Evolutionary conservation across 805 yeast genomes (phyloP).

Genomic region (Yamadazyma paraphyllophila): DNA sequence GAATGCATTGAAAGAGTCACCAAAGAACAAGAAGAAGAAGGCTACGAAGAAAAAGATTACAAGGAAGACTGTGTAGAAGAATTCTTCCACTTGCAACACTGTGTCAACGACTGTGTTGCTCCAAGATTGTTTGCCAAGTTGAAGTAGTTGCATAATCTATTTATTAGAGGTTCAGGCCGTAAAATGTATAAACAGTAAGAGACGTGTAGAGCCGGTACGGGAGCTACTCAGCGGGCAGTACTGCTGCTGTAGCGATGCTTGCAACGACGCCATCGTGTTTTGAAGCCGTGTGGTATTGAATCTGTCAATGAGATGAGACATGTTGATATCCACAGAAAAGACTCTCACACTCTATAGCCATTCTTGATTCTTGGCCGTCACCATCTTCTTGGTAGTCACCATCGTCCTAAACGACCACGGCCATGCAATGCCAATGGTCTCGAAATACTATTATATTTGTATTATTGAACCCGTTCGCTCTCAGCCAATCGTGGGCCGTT

Average conservation of each 20-base stretch:
- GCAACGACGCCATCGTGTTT: too few relatives aligned
- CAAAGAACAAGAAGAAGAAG: constrained; percentile 79
- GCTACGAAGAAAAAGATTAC: constrained; percentile 71
- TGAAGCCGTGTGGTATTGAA: too few relatives aligned
- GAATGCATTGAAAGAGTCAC: constrained; percentile 96
- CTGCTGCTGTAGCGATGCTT: too few relatives aligned
- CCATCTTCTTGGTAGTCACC: too few relatives aligned
- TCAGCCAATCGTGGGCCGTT: not conserved
- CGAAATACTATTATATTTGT: not conserved
- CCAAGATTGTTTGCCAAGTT: constrained; percentile 85
- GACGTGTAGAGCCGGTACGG: not conserved
- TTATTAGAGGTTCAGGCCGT: constrained; percentile 2
- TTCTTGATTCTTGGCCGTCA: too few relatives aligned
- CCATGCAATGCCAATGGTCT: not conserved
- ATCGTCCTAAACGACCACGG: too few relatives aligned
- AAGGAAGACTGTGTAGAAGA: constrained; percentile 99
- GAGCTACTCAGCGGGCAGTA: too few relatives aligned
- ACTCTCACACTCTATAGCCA: too few relatives aligned
- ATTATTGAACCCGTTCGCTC: not conserved
- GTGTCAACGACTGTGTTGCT: constrained; percentile 86
- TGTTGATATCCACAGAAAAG: too few relatives aligned
- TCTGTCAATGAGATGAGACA: too few relatives aligned
- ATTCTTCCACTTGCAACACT: constrained; percentile 94
- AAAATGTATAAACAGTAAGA: not conserved
- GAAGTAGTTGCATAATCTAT: constrained; percentile 46